Base-by-base conservation (phyloP, 345 rosid species). In the Eutrema yunnanense region DNA sequence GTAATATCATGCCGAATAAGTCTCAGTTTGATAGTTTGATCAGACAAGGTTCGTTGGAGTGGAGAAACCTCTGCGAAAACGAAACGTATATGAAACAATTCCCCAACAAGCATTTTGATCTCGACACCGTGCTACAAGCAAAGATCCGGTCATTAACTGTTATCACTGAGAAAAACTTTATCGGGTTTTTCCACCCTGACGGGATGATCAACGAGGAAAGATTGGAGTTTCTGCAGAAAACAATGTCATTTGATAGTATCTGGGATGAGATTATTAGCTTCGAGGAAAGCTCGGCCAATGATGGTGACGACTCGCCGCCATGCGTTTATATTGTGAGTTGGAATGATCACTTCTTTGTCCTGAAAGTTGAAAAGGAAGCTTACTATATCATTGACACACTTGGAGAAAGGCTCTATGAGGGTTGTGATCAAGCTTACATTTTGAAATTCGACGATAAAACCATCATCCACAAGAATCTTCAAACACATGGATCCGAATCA, bases 61-160 rank as follows among this genome's bases (percentile, higher is more conserved):
- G 90, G 92, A 84, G 92, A 62, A 87, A 81, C 62, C 81, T 89
- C 41, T 89, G 92, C 2, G 88, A 80, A 71, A 86, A 84, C n/a
- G 78, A 75, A 67, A 66, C 66, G 0, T 82, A 82, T 41, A 83
- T 61, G 71, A 67, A 75, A 62, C 65, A 30, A 6, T 88, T 88
- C 67, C 93, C 93, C 0, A 88, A 88, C 81, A 88, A 86, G 71
- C 93, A 88, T 70, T 88, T 88, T 16, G 93, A 88, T 69, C 88
- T 88, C 0, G 93, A 88, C 1, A 88, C 88, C 3, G 79, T 88
- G 60, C 69, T 88, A 43, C 85, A 82, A 66, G 88, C 93, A 27
- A 78, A 82, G 75, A 78, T 88, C 1, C 75, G 85, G 14, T 73
- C 87, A 27, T 49, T 86, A 22, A 68, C 81, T 0, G 85, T 82